Evolutionary conservation across 305 asterid genomes (phyloP).

Genomic region (Solanum hybrid): DNA sequence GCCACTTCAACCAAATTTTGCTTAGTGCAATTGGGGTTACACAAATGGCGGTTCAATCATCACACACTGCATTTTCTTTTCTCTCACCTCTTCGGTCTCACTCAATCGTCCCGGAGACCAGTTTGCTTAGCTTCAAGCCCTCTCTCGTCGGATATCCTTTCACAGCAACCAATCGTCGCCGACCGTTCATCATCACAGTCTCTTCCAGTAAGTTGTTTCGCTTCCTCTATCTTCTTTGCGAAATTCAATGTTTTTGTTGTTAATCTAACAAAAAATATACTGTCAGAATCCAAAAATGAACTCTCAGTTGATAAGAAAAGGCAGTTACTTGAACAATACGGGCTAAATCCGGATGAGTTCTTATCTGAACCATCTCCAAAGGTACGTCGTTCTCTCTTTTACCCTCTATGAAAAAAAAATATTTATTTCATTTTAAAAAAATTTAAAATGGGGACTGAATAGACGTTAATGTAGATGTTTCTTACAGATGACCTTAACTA

Average conservation of each 20-base stretch:
- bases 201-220: conserved; percentile 41
- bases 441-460: background rate
- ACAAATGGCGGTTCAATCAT: conserved; percentile 40
- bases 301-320: conserved; percentile 39
- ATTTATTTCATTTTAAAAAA: too few relatives aligned
- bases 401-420: background rate
- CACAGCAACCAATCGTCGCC: conserved; percentile 25
- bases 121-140: conserved; percentile 18
- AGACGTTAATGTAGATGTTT: background rate
- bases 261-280: background rate
- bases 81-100: conserved; percentile 10
- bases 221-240: background rate
- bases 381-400: conserved; percentile 27
- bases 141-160: conserved; percentile 14
- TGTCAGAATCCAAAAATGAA: conserved; percentile 49
- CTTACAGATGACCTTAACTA: background rate
- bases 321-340: conserved; percentile 64
- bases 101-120: conserved; percentile 1
- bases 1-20: background rate
- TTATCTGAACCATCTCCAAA: conserved; percentile 56
- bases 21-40: background rate
- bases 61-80: conserved; percentile 10
- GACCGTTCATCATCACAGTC: conserved; percentile 25
- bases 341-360: conserved; percentile 64
- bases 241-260: background rate